A percentile compares a stretch with the other conserved stretches of the same genome.
Conservation (phyloP, 2,329 filamentous ascomycete genomes). For the Escovopsis weberi region DNA sequence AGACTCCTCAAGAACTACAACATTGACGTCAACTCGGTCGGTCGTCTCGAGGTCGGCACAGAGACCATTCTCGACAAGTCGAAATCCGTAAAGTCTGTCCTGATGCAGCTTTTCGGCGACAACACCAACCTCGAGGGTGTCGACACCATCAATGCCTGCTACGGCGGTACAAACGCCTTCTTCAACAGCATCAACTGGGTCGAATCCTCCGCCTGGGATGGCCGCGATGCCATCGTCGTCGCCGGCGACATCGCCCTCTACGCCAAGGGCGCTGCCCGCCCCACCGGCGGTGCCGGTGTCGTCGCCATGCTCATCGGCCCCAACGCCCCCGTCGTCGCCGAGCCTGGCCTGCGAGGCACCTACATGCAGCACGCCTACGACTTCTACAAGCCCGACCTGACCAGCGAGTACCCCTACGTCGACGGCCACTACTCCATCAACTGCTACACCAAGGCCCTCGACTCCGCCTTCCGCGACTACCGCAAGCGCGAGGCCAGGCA, state of each 20-base stretch:
- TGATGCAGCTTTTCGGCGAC: slow-evolving; percentile 75
- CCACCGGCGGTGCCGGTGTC: slow-evolving; percentile 65
- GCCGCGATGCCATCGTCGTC: slow-evolving; percentile 65
- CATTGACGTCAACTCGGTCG: slow-evolving; percentile 63
- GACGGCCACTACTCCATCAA: slow-evolving; percentile 71
- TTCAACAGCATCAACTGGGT: slow-evolving; percentile 79
- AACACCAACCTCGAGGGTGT: slow-evolving; percentile 77
- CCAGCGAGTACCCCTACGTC: slow-evolving; percentile 75
- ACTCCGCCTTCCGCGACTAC: slow-evolving; percentile 71
- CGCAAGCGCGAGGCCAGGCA: slow-evolving; percentile 51
- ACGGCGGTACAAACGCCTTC: slow-evolving; percentile 71
- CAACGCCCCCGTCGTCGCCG: slow-evolving; percentile 60
- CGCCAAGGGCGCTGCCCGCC: slow-evolving; percentile 68
- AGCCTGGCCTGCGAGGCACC: slow-evolving; percentile 64
- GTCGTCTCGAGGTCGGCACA: slow-evolving; percentile 71
- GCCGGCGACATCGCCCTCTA: slow-evolving; percentile 76
- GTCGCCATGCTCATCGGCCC: slow-evolving; percentile 70
- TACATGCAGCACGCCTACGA: slow-evolving; percentile 80
- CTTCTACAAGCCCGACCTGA: slow-evolving; percentile 82
- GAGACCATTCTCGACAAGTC: slow-evolving; percentile 82
- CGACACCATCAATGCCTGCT: slow-evolving; percentile 75
- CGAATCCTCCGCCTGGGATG: slow-evolving; percentile 78
- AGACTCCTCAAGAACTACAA: slow-evolving; percentile 72
- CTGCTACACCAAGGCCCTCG: slow-evolving; percentile 71
- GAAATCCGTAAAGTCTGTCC: slow-evolving; percentile 77